These are phyloP conservation scores for Erigeron canadensis DNA, from an alignment of 129 eudicot species.

Conservation along the genomic window DNA sequence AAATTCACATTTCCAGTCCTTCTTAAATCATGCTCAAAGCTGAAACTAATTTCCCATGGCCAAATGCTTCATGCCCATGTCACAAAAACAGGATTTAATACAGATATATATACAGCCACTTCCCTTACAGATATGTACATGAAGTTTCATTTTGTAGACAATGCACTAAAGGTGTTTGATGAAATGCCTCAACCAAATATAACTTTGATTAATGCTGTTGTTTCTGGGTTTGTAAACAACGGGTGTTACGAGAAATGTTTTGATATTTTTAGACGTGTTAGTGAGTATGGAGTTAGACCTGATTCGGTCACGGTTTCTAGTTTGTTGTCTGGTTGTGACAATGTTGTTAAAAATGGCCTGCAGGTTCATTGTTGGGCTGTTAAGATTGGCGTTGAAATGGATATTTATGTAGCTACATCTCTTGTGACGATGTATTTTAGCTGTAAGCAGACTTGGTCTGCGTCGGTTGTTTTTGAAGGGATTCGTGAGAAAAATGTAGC, in stretches of 20 bases:
- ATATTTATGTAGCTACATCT: constrained; percentile 67
- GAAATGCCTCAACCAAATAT: constrained; percentile 61
- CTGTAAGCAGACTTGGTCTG: constrained; percentile 37
- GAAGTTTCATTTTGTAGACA: constrained; percentile 27
- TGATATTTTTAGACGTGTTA: constrained; percentile 40
- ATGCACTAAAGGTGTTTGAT: constrained; percentile 72
- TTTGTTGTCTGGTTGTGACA: constrained; percentile 54
- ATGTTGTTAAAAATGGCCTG: constrained; percentile 35
- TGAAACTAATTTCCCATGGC: constrained; percentile 40
- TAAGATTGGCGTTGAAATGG: constrained; percentile 72
- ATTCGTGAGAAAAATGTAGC: constrained; percentile 42
- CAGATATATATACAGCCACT: constrained; percentile 48
- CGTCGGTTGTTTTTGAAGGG: constrained; percentile 43
- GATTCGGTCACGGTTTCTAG: constrained; percentile 68
- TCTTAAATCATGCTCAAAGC: constrained; percentile 70
- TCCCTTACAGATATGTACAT: constrained; percentile 52
- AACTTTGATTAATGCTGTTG: constrained; percentile 33
- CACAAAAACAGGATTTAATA: constrained; percentile 55
- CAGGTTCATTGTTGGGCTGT: constrained; percentile 70
- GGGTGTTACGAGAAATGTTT: constrained; percentile 43
- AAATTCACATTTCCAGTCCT: constrained; percentile 66
- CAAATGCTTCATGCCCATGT: constrained; percentile 68
- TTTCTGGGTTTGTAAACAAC: constrained; percentile 56
- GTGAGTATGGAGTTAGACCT: constrained; percentile 32
- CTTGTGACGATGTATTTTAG: constrained; percentile 61